Evolutionary conservation across 768 basidiomycete genomes (phyloP), one percentile per base, ranked within the genome.

Genomic region (Rhodotorula paludigena): DNA sequence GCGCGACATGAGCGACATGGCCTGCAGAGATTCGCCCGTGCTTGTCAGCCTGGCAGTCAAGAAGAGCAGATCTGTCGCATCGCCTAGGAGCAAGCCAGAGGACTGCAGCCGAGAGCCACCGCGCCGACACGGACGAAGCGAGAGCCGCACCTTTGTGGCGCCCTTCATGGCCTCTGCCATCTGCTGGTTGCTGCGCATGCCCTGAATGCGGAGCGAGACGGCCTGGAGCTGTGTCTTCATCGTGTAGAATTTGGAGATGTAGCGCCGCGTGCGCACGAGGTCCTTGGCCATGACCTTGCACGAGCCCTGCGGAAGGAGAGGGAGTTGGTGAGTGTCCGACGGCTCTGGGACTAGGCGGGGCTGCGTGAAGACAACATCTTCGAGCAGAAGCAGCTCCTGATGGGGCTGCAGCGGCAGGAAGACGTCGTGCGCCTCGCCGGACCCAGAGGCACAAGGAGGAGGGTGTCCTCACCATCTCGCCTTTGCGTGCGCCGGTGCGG

Each of bases 231-330:
- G 96, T 5, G 96, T 98, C 64, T 90, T 85, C 94, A 99, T 98
- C 77, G 93, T 91, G 77, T 96, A 90, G 82, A 99, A 99, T 78
- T 97, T 98, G 80, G 97, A 92, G 33, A 92, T 83, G 77, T 99
- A 98, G 76, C 89, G 85, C 56, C 96, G 84, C 18, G 94, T 98
- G 71, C 96, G 86, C 71, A 98, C 92, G 63, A 99, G 87, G 77
- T 99, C 96, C 79, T 96, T 98, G 33, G 96, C 96, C 89, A 97
- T 96, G 72, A 98, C 89, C 83, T 98, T 98, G 82, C 93, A 97
- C 30, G 94, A 92, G 77, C 91, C 92, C 94, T 98, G 79, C 16
- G 39, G 25, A 30, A 28, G 30, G 25, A 15, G n/a, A 16, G 23
- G 63, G 66, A 63, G 67, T 12, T 1, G 35, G 41, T 12, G 36